phyloP scores from a whole-genome alignment of 1,284 basidiomycete species.

The Cryptococcus maquisensis region DNA sequence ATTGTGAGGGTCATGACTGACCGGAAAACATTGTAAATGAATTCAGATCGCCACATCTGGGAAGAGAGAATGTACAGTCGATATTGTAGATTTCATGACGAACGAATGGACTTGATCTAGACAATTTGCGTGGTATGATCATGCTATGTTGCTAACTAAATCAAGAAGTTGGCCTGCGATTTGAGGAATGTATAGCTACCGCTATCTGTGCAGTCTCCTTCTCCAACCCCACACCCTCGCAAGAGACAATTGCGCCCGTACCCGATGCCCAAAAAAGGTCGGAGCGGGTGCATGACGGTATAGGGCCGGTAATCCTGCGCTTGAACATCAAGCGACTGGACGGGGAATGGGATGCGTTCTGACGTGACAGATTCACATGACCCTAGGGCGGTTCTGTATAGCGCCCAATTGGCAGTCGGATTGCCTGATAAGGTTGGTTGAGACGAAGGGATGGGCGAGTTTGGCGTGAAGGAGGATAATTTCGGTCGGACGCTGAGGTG shows the following conservation, averaged over 20 bases:
- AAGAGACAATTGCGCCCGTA: constrained; percentile 23
- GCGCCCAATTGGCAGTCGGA: constrained; percentile 13
- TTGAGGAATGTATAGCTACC: constrained; percentile 33
- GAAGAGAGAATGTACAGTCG: background rate
- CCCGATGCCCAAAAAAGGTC: constrained; percentile 31
- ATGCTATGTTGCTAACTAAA: background rate
- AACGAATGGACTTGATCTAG: too few relatives aligned
- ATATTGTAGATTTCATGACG: background rate
- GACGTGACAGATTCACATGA: constrained; percentile 12
- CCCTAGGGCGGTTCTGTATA: constrained; percentile 20
- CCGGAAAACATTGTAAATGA: constrained; percentile 65
- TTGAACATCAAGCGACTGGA: constrained; percentile 4
- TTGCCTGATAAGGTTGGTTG: background rate
- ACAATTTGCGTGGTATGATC: too few relatives aligned
- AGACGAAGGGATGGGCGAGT: background rate
- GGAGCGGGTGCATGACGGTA: constrained; percentile 30
- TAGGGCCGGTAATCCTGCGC: constrained; percentile 17
- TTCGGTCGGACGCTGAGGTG: background rate
- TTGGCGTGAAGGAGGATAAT: background rate
- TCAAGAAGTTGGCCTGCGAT: constrained; percentile 18
- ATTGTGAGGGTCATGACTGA: constrained; percentile 98
- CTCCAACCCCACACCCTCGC: constrained; percentile 27
- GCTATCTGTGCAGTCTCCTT: constrained; percentile 35
- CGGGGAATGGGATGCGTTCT: constrained; percentile 15
- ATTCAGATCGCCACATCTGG: background rate